Evolutionary conservation across 305 asterid species (phyloP), one percentile per base, ranked within the genome.

Genomic region (Fraxinus velutina): DNA sequence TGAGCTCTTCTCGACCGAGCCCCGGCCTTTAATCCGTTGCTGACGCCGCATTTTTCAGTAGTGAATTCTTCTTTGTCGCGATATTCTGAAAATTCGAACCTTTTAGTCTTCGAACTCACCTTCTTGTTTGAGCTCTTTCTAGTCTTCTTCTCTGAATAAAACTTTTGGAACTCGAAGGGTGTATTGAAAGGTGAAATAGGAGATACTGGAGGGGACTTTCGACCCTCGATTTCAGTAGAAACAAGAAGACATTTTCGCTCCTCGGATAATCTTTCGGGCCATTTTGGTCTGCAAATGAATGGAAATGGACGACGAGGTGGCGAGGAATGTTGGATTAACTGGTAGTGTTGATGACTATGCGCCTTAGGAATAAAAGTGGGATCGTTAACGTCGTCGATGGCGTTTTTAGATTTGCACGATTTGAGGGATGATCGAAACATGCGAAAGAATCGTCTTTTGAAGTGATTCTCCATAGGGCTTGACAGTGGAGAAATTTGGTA

Each of bases 381-480:
- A 13, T 19, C 30, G 6, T 33, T 68, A 42, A 84, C 44, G 15
- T 21, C 84, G 12, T 76, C 82, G 6, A 81, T 19, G 47, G 36
- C 57, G 42, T 80, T 80, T 29, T 80, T 84, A 44, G 86, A 73
- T n/a, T 79, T 79, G 76, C 86, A 84, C 30, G 84, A 84, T 9
- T 66, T 75, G 73, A 76, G 81, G 5, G 81, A 76, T 0, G 85
- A 71, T 12, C 47, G 66, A 44, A 82, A 82, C 68, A 82, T 36
- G 4, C 79, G 75, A 12, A 73, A 76, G 42, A 84, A 37, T 68
- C 76, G 78, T 10, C n/a, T 64, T 77, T 80, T 84, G 80, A 84
- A 80, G 5, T 10, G 80, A 73, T 76, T 84, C 55, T 80, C 86
- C 86, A 84, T 84, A 29, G 74, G 66, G 64, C 5, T 13, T 8